A percentile compares a stretch with the other conserved stretches of the same genome.
Conservation (phyloP, 2,329 filamentous ascomycete species). For the Fusarium phyllophilum region DNA sequence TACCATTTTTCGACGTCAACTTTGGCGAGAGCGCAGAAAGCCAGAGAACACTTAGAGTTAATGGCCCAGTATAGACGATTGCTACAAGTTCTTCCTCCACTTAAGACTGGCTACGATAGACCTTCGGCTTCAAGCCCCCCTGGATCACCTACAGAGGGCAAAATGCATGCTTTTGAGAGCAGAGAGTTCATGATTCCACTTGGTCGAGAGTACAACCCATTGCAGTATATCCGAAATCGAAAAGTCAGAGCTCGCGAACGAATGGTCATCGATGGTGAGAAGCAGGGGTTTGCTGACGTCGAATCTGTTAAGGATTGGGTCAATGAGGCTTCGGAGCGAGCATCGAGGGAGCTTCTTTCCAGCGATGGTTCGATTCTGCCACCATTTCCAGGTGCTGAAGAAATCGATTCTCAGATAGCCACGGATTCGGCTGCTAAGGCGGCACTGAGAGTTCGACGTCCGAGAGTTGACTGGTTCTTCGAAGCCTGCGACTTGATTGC, state of each 20-base stretch:
- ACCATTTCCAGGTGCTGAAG: conserved; percentile 58
- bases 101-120: conserved; percentile 61
- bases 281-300: conserved; percentile 81
- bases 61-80: conserved; percentile 85
- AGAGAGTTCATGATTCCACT: conserved; percentile 53
- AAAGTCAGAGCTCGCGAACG: conserved; percentile 85
- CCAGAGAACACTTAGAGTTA: conserved; percentile 85
- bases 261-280: conserved; percentile 76
- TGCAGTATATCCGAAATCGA: conserved; percentile 92
- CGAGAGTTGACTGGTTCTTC: conserved; percentile 85
- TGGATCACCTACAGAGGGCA: conserved; percentile 51
- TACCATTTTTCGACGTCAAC: conserved; percentile 84
- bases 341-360: conserved; percentile 42
- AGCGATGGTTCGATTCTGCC: conserved; percentile 52
- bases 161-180: conserved; percentile 43
- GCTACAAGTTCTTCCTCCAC: conserved; percentile 79
- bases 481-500: conserved; percentile 87
- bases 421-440: conserved; percentile 56
- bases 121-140: conserved; percentile 55
- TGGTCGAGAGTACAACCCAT: conserved; percentile 84
- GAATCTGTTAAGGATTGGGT: conserved; percentile 80
- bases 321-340: conserved; percentile 65
- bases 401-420: conserved; percentile 54
- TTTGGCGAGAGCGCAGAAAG: conserved; percentile 82
- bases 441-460: conserved; percentile 71